Conservation (phyloP, 768 basidiomycete species). For the Suillus brevipes region DNA sequence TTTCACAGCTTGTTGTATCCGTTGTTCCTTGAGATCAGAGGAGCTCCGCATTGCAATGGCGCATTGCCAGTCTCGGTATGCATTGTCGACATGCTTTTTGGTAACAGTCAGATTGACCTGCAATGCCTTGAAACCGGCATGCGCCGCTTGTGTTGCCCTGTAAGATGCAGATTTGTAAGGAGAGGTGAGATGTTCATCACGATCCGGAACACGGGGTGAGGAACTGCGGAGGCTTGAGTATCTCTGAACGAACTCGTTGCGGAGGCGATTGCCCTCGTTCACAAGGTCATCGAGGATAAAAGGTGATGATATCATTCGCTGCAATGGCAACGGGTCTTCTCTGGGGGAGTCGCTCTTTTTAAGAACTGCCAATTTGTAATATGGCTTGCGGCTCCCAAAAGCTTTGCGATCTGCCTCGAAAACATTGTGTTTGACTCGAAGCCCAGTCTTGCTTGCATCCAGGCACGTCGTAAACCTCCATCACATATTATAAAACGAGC, state of each 20-base stretch:
- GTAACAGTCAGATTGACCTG: slow-evolving; percentile 42
- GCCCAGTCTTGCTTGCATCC: slow-evolving; percentile 70
- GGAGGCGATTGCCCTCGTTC: slow-evolving; percentile 39
- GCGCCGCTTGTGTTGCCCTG: slow-evolving; percentile 10
- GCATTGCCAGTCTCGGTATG: slow-evolving; percentile 18
- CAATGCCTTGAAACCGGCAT: slow-evolving; percentile 19
- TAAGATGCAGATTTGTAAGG: slow-evolving; percentile 38
- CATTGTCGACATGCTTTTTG: slow-evolving; percentile 38
- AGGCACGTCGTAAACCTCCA: slow-evolving; percentile 65
- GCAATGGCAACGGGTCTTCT: not conserved
- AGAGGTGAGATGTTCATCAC: slow-evolving; percentile 31
- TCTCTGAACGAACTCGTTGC: slow-evolving; percentile 31
- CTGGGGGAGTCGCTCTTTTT: slow-evolving; percentile 12
- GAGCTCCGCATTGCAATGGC: slow-evolving; percentile 19
- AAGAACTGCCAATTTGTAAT: slow-evolving; percentile 24
- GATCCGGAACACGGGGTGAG: slow-evolving; percentile 14
- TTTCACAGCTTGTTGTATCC: slow-evolving; percentile 7
- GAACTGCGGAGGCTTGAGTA: slow-evolving; percentile 32
- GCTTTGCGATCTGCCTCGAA: slow-evolving; percentile 40
- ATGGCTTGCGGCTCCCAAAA: slow-evolving; percentile 37
- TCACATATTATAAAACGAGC: not conserved
- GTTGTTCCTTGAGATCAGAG: slow-evolving; percentile 27
- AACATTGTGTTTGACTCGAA: slow-evolving; percentile 45
- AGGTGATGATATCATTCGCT: slow-evolving; percentile 1
- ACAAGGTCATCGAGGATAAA: slow-evolving; percentile 48